Evolutionary conservation across 331 rosid genomes (phyloP).

Genomic region (Malus hybrid): DNA sequence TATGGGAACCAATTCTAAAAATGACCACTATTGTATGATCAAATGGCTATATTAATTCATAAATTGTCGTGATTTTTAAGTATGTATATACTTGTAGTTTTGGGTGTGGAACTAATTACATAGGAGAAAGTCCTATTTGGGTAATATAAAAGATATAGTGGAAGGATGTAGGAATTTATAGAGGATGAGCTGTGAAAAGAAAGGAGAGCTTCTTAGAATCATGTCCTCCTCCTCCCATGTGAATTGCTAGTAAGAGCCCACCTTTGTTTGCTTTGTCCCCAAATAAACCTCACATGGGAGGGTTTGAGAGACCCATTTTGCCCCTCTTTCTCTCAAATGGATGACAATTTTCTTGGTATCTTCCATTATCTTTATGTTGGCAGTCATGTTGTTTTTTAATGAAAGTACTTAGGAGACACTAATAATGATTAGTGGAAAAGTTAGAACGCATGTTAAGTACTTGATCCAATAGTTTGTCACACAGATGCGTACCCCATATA

Average conservation of each 20-base stretch:
- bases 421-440: constrained; percentile 57
- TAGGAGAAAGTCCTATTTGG: constrained; percentile 24
- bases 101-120: background rate
- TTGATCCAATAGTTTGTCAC: background rate
- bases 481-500: background rate
- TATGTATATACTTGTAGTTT: constrained; percentile 2
- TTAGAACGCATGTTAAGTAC: constrained; percentile 28
- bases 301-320: constrained; percentile 19
- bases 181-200: constrained; percentile 62
- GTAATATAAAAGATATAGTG: constrained; percentile 13
- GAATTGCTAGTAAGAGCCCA: constrained; percentile 50
- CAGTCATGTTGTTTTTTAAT: constrained; percentile 23
- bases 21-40: background rate
- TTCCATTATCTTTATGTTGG: constrained; percentile 51
- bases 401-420: constrained; percentile 35
- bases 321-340: constrained; percentile 9
- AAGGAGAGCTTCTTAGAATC: constrained; percentile 32
- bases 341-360: constrained; percentile 14
- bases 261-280: constrained; percentile 73
- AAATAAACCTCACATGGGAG: constrained; percentile 77
- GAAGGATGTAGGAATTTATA: constrained; percentile 27
- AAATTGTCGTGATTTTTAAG: background rate
- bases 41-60: background rate
- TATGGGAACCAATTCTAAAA: no score
- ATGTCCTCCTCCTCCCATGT: constrained; percentile 77